Base-by-base conservation (phyloP, 2,329 filamentous ascomycete species). In the Pestalotiopsis fici region DNA sequence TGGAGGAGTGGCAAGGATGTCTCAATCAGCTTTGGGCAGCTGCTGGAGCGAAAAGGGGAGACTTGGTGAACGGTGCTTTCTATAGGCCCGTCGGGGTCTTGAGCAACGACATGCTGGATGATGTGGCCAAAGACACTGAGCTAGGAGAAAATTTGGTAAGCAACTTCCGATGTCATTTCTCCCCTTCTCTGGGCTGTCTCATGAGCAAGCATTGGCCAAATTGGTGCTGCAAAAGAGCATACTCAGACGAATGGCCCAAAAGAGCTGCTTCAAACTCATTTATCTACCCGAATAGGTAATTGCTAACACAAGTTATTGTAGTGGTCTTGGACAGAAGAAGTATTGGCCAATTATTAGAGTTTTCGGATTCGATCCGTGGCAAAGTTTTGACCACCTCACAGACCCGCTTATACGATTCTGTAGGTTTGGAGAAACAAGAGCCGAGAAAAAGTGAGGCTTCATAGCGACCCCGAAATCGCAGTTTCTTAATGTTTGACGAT, bases 21-120 rank as follows among this genome's bases (percentile, higher is more conserved):
- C 78, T 77, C 2, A 72, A 71, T 4, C 64, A 66, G n/a, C 69
- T 84, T 9, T 85, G 82, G 80, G 78, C 77, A 3, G 81, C 80
- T 1, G 75, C 75, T 2, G 74, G 71, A 0, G 74, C 68, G 15
- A 72, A 59, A 57, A 67, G 70, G 31, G 73, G 78, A 35, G 68
- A 73, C 15, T 69, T 76, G 55, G 70, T 68, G 70, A 73, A 63
- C 50, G 77, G 77, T 6, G 74, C 74, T 23, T 80, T 77, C 65
- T 80, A 79, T 69, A 74, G 72, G 35, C 78, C 78, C 3, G 70
- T 79, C 21, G 77, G 75, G 1, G 65, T 72, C 12, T 35, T 68
- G 28, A 73, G 72, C 18, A 70, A 69, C 59, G 72, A 69, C 79
- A 65, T 65, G 7, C 67, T 78, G 3, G 68, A 74, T 64, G 74